phyloP scores from a whole-genome alignment of 1,284 basidiomycete species.

The Mycocalia duriaeana region DNA sequence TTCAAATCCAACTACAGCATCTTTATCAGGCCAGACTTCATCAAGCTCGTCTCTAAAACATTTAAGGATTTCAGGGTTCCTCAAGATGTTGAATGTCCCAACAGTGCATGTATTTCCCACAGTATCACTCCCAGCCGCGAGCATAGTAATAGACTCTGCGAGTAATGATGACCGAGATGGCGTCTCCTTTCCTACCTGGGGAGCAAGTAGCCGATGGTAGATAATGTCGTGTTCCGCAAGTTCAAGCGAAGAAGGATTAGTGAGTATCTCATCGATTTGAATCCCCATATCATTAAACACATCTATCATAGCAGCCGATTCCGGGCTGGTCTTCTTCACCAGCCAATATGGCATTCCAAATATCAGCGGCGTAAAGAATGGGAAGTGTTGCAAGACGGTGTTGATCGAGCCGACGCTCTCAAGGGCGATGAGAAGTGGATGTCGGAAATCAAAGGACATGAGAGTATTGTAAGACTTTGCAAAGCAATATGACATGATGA shows the following conservation, averaged over 20 bases:
- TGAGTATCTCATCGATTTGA: conserved; percentile 20
- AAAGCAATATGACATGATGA: conserved; percentile 26
- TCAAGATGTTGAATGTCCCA: conserved; percentile 27
- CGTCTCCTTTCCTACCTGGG: conserved; percentile 10
- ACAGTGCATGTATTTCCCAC: conserved; percentile 29
- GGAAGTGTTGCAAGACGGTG: conserved; percentile 23
- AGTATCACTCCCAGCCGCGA: conserved; percentile 32
- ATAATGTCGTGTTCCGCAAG: conserved; percentile 19
- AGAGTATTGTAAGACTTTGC: conserved; percentile 16
- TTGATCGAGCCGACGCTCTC: conserved; percentile 15
- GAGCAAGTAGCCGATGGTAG: conserved; percentile 23
- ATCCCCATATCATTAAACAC: conserved; percentile 10
- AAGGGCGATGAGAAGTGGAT: conserved; percentile 20
- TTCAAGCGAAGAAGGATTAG: conserved; percentile 17
- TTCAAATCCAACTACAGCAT: conserved; percentile 14
- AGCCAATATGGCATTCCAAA: conserved; percentile 14
- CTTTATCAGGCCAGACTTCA: conserved; percentile 23
- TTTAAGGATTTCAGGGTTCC: conserved; percentile 15
- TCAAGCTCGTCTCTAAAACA: conserved; percentile 22
- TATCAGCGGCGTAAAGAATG: conserved; percentile 16
- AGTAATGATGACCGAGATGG: conserved; percentile 19
- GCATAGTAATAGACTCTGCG: conserved; percentile 28
- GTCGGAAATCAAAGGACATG: conserved; percentile 19
- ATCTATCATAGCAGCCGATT: conserved; percentile 3
- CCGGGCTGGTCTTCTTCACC: conserved; percentile 8